Conservation (phyloP, 768 basidiomycete species). For the Pisolithus marmoratus region DNA sequence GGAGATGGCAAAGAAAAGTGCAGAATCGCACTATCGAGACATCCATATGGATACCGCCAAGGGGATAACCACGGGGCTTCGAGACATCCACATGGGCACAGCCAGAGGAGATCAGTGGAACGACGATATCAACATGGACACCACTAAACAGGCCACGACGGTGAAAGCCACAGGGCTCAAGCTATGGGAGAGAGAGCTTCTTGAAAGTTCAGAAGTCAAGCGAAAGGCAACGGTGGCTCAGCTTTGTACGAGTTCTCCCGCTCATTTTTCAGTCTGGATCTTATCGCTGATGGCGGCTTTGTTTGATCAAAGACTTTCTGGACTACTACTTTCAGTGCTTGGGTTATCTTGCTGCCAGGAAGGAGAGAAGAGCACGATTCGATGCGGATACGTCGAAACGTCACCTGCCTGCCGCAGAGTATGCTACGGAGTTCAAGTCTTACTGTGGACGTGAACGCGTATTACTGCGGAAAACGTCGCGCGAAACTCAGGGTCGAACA, state of each 20-base stretch:
- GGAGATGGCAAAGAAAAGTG: not conserved
- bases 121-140: conserved; percentile 64
- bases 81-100: conserved; percentile 60
- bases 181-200: conserved; percentile 80
- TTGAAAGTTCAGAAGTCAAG: conserved; percentile 83
- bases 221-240: conserved; percentile 97
- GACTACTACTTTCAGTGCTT: conserved; percentile 98
- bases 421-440: conserved; percentile 79
- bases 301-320: conserved; percentile 65
- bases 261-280: conserved; percentile 6
- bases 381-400: conserved; percentile 76
- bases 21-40: conserved; percentile 39
- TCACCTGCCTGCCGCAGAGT: conserved; percentile 47
- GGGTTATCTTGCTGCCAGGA: conserved; percentile 82
- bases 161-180: conserved; percentile 49
- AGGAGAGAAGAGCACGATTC: conserved; percentile 78
- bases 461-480: conserved; percentile 81
- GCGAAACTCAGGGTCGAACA: conserved; percentile 91
- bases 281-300: conserved; percentile 2
- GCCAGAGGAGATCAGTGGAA: conserved; percentile 43
- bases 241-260: conserved; percentile 62
- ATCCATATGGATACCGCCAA: conserved; percentile 80
- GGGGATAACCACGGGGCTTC: conserved; percentile 41
- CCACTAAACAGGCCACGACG: conserved; percentile 36
- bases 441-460: conserved; percentile 95